phyloP scores from a whole-genome alignment of 2,329 filamentous ascomycete species.

The Ophiostoma triangulosporum region DNA sequence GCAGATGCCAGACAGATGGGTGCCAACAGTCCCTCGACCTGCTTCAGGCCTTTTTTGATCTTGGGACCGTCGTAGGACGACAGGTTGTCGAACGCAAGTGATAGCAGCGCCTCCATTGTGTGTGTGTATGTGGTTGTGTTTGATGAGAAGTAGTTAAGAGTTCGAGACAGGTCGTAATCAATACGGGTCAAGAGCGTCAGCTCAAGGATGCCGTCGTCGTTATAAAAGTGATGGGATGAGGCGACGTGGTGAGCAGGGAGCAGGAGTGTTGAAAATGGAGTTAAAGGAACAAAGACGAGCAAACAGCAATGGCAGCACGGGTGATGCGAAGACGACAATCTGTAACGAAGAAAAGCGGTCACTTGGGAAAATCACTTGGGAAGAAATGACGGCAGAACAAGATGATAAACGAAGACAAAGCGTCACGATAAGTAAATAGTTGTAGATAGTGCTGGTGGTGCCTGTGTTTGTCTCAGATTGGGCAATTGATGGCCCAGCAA shows the following conservation, averaged over 20 bases:
- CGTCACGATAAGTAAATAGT: not conserved
- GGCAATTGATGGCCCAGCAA: slow-evolving; percentile 17
- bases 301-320: not conserved
- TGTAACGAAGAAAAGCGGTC: not conserved
- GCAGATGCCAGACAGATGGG: slow-evolving; percentile 72
- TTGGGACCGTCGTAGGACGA: slow-evolving; percentile 83
- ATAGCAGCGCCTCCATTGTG: slow-evolving; percentile 80
- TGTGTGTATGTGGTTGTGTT: slow-evolving; percentile 15
- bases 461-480: slow-evolving; percentile 3
- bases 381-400: not conserved
- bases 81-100: slow-evolving; percentile 89
- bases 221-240: not conserved
- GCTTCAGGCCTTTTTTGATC: slow-evolving; percentile 83
- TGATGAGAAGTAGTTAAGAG: slow-evolving; percentile 1
- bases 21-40: slow-evolving; percentile 85
- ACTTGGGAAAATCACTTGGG: not conserved
- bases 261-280: not conserved
- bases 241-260: not conserved
- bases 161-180: not conserved
- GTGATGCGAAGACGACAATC: not conserved
- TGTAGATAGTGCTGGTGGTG: not conserved
- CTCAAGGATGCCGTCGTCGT: not conserved
- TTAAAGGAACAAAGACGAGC: too few relatives aligned
- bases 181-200: not conserved
- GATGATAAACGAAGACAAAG: not conserved